Base-by-base conservation (phyloP, 2,329 filamentous ascomycete species). In the Daldinia eschscholtzii region DNA sequence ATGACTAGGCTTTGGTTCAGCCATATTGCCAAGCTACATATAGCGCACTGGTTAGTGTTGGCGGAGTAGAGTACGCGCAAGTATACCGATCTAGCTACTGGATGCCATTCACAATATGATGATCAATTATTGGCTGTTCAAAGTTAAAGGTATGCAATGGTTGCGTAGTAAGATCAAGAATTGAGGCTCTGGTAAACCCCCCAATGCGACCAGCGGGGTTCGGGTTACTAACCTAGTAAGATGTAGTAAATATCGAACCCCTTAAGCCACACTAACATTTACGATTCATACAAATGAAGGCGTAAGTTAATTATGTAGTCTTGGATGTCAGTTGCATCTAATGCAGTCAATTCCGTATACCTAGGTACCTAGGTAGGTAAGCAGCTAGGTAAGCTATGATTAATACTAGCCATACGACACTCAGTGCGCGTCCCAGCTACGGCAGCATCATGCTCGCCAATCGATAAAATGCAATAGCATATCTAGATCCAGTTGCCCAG, bases 1-100 rank as follows among this genome's bases (percentile, higher is more conserved):
- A 76, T 96, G 93, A 68, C 79, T 80, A 26, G 76, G 75, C 71
- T 80, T 82, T 15, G 44, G 5, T 10, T 61, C 46, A 30, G 74
- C 66, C 75, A 76, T 77, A 15, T 41, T 58, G n/a, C 6, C 15
- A 10, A 52, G 46, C 26, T 33, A 33, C 33, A 35, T 9, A 13
- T 33, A 52, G 26, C 46, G 10, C 26, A n/a, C 13, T n/a, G 28
- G 3, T 33, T 10, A 13, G 9, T 6, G 26, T 5, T 15, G 18
- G 28, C 26, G 13, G 26, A 33, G 6, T 12, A 15, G 33, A 12
- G 6, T 5, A 9, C 15, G 26, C 28, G 18, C 23, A n/a, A 28
- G 20, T 9, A n/a, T 30, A 15, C 26, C 9, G 3, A 10, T 26
- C 9, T n/a, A 10, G 26, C 4, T 18, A 52, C 33, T 52, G 12